Conservation (phyloP, 1,139 yeast species). For the Sugiyamaella japonica region DNA sequence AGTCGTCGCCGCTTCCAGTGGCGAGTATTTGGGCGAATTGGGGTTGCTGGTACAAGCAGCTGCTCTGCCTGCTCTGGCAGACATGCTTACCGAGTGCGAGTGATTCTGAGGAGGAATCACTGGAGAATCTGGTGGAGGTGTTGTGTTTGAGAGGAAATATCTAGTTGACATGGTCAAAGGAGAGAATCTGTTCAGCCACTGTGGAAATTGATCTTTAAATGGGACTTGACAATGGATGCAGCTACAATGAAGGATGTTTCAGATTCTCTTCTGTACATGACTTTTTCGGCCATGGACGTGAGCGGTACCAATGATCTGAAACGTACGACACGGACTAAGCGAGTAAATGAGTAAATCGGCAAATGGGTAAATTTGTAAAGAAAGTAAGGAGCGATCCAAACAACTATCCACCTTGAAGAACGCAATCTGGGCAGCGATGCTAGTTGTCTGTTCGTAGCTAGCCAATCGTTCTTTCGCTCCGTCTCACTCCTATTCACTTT, state of each 20-base stretch:
- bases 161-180: slow-evolving; percentile 16
- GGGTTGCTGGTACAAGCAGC: neutral
- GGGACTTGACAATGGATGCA: neutral
- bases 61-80: too few relatives aligned
- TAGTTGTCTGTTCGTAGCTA: too few relatives aligned
- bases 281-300: slow-evolving; percentile 6
- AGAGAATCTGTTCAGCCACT: neutral
- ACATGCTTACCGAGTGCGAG: too few relatives aligned
- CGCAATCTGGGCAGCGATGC: too few relatives aligned
- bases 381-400: too few relatives aligned
- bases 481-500: too few relatives aligned
- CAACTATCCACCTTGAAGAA: too few relatives aligned
- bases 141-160: slow-evolving; percentile 25
- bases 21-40: neutral
- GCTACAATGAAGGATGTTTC: neutral
- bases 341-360: neutral
- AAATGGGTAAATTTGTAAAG: neutral
- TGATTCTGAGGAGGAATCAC: slow-evolving; percentile 7
- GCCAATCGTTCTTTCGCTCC: too few relatives aligned
- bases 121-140: slow-evolving; percentile 23
- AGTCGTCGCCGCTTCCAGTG: neutral
- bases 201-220: too few relatives aligned
- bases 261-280: slow-evolving; percentile 10
- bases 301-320: neutral
- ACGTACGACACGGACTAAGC: neutral